Evolutionary conservation across 2,329 filamentous ascomycete species (phyloP), one percentile per base, ranked within the genome.

Genomic region (Cadophora malorum): DNA sequence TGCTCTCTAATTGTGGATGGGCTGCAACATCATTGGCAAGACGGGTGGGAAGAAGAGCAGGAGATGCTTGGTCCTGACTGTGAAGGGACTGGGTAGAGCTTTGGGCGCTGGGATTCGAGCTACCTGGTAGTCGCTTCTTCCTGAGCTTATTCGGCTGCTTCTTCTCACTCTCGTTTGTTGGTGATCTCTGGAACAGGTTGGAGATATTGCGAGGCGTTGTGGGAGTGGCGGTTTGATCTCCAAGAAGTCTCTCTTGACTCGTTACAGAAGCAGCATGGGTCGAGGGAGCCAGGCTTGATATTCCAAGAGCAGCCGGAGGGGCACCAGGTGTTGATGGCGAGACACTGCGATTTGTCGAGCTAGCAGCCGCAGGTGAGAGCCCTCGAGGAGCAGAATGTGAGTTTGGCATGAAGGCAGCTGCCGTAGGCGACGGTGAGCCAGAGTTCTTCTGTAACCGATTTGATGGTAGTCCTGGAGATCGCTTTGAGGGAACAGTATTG

Each of bases 401-500:
- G 33, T 79, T 78, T 9, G 79, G 72, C 1, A 76, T 70, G 14
- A 79, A 77, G 7, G 79, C 77, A 28, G 71, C 76, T 52, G 76
- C 76, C 49, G 80, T 80, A 52, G 80, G 77, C 8, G 83, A 80
- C 16, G 81, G 81, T 23, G 86, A 80, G 38, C 86, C 83, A 4
- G 85, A 83, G 47, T 84, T 80, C 74, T 84, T 85, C 38, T 87
- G 85, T 74, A 94, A 91, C n/a, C 91, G 86, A 6, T 86, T 86
- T 1, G 89, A 85, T 50, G 87, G 83, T 53, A 94, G 79, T 9
- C 88, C 88, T 8, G 93, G 93, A 0, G 93, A 96, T 78, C 91
- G 91, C 77, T 97, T 97, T 0, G 95, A 96, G 0, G 96, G 96
- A 16, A 98, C 85, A 3, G 96, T 99, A 77, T 98, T 98, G 80